A percentile compares a stretch with the other conserved stretches of the same genome.
phyloP scores from a whole-genome alignment of 208 protist species.

The Acanthamoeba healyi region DNA sequence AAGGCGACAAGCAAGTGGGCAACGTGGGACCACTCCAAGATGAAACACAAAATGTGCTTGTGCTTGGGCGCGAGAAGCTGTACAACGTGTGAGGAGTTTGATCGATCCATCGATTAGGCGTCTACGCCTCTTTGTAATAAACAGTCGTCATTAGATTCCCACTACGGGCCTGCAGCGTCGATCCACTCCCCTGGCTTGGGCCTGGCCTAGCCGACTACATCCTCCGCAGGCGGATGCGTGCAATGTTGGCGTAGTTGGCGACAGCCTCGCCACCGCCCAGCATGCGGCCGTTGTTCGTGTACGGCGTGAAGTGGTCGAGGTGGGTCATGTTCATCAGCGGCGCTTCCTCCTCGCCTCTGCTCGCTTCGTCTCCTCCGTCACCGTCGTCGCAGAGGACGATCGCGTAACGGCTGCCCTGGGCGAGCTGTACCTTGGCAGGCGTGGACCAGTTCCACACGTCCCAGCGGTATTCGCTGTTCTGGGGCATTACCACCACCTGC shows the following conservation, averaged over 20 bases:
- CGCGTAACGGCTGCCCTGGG: not conserved
- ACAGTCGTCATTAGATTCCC: too few species aligned
- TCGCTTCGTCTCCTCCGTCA: not conserved
- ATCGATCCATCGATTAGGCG: not conserved
- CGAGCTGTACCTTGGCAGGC: not conserved
- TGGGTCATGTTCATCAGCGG: conserved; percentile 19
- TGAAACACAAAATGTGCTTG: not conserved
- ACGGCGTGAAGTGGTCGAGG: conserved; percentile 27
- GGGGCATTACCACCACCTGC: conserved; percentile 22
- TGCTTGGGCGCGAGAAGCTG: conserved; percentile 35
- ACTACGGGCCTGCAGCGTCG: too few species aligned
- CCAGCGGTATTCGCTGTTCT: conserved; percentile 24
- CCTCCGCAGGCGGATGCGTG: not conserved
- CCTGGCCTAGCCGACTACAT: too few species aligned
- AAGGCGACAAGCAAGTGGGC: not conserved
- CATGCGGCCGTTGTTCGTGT: conserved; percentile 5
- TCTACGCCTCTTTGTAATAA: not conserved
- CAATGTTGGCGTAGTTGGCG: conserved; percentile 33
- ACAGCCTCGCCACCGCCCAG: not conserved
- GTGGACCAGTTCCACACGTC: conserved; percentile 51
- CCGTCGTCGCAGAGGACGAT: not conserved
- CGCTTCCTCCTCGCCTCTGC: not conserved
- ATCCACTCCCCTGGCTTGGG: too few species aligned
- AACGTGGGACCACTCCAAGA: conserved; percentile 15
- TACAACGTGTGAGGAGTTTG: conserved; percentile 37